A percentile compares a stretch with the other conserved stretches of the same genome.
Conservation (phyloP, 108 stramenopile genomes). For the Cyclotella cryptica region DNA sequence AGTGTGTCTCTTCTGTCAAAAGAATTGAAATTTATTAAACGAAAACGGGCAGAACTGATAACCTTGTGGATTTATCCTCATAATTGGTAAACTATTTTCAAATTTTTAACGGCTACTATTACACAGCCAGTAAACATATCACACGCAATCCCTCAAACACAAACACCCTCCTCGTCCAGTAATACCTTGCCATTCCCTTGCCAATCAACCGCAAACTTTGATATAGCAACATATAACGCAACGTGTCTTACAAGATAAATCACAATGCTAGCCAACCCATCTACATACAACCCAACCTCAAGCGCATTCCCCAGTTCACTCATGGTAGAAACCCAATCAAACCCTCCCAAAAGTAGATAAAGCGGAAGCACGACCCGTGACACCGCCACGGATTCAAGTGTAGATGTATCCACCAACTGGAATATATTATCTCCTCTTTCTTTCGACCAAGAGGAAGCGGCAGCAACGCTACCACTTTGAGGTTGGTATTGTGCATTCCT, state of each 20-base stretch:
- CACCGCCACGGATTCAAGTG: slow-evolving; percentile 50
- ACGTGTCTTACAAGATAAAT: slow-evolving; percentile 80
- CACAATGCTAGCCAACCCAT: slow-evolving; percentile 39
- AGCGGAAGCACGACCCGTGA: slow-evolving; percentile 58
- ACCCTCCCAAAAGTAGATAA: slow-evolving; percentile 74
- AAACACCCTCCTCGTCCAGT: slow-evolving; percentile 25
- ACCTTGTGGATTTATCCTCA: neutral
- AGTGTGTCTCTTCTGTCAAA: slow-evolving; percentile 40
- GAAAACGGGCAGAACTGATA: neutral
- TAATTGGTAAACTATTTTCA: neutral
- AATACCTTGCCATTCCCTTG: slow-evolving; percentile 43
- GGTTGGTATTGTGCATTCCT: neutral
- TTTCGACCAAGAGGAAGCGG: slow-evolving; percentile 5
- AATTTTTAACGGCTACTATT: neutral
- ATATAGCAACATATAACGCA: slow-evolving; percentile 69
- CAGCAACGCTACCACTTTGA: slow-evolving; percentile 12
- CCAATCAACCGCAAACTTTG: slow-evolving; percentile 84
- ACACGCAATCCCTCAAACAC: neutral
- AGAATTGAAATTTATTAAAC: slow-evolving; percentile 65
- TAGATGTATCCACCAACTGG: slow-evolving; percentile 36
- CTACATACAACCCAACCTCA: slow-evolving; percentile 44
- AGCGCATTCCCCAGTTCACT: slow-evolving; percentile 49
- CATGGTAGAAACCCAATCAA: slow-evolving; percentile 83
- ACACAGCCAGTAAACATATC: neutral
- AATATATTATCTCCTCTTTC: slow-evolving; percentile 15